Base-by-base conservation (phyloP, 768 basidiomycete species). In the Pisolithus orientalis region DNA sequence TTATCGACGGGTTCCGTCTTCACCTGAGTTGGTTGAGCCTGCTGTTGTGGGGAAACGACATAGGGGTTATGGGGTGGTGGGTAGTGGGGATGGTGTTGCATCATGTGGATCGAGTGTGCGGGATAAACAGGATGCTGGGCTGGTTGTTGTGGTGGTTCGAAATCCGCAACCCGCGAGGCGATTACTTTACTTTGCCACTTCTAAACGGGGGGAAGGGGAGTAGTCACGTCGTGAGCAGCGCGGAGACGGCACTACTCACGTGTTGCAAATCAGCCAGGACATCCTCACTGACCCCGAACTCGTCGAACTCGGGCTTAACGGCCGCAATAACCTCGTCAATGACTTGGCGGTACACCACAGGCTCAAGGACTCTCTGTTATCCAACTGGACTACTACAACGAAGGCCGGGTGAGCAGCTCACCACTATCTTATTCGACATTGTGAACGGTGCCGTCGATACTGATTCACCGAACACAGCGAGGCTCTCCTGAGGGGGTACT, bases 341-440 rank as follows among this genome's bases (percentile, higher is more conserved):
- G 71, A 99, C 88, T 53, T 82, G 69, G 58, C 95, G 90, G 72
- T 99, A 99, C 62, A 91, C 88, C 60, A 71, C 64, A 66, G 93
- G 93, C 93, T 94, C 84, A 81, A 79, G 72, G 65, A 71, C 63
- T 68, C 72, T 69, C 74, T 62, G 82, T 78, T 73, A 75, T 74
- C 71, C 61, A 65, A 57, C 68, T 71, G 67, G 67, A 75, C 78
- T 80, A 80, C 78, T 75, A 78, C 72, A 68, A 68, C 73, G 70
- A 71, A 72, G 72, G 71, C 77, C 71, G 75, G 70, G 80, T 79
- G 83, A 81, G 79, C 75, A 83, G 86, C 89, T 90, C 81, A 94
- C 92, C 84, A 95, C 93, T 78, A 93, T 91, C 79, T 94, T 94
- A 86, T 95, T 95, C 55, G 92, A 94, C 93, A 94, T 95, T 64